Evolutionary conservation across 768 basidiomycete species (phyloP).

Genomic region (Mycena maculata): DNA sequence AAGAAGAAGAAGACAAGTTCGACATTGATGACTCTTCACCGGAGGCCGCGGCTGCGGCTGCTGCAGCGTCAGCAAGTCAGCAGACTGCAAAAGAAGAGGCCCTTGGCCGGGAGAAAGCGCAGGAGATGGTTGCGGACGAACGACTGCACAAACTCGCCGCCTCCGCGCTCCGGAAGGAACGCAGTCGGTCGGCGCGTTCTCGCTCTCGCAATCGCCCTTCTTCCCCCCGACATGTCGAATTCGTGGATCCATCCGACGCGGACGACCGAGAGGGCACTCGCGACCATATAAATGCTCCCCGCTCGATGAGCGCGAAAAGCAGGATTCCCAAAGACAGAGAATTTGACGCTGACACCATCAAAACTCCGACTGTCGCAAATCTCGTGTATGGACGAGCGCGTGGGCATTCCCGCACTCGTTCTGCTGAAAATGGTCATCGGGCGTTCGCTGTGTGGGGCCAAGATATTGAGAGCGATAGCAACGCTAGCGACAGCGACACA

Average conservation of each 20-base stretch:
- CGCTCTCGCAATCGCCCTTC: constrained; percentile 69
- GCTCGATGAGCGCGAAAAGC: constrained; percentile 58
- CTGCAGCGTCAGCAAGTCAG: constrained; percentile 31
- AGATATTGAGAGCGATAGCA: constrained; percentile 90
- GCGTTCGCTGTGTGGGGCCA: constrained; percentile 91
- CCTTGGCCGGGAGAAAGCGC: constrained; percentile 43
- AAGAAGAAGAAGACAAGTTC: constrained; percentile 73
- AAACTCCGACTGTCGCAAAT: constrained; percentile 70
- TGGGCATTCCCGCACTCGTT: constrained; percentile 50
- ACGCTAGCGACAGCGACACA: constrained; percentile 76
- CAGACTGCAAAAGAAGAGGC: constrained; percentile 37
- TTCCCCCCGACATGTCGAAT: constrained; percentile 66
- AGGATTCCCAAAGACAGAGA: constrained; percentile 73
- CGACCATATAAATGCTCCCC: constrained; percentile 61
- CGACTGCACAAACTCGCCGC: constrained; percentile 45
- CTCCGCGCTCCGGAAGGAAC: constrained; percentile 45
- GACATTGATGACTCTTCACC: constrained; percentile 94
- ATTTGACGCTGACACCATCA: constrained; percentile 61
- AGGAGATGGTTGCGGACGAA: constrained; percentile 43
- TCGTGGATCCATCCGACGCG: constrained; percentile 49
- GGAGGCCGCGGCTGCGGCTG: constrained; percentile 52
- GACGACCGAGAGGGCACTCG: constrained; percentile 57
- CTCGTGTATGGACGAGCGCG: constrained; percentile 43
- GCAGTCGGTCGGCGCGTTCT: constrained; percentile 55
- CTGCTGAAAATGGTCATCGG: constrained; percentile 56